Percentiles rank a stretch among this genome's conserved stretches.
Evolutionary conservation across 495 filamentous ascomycete species (phyloP).

Genomic region (Xylona heveae): DNA sequence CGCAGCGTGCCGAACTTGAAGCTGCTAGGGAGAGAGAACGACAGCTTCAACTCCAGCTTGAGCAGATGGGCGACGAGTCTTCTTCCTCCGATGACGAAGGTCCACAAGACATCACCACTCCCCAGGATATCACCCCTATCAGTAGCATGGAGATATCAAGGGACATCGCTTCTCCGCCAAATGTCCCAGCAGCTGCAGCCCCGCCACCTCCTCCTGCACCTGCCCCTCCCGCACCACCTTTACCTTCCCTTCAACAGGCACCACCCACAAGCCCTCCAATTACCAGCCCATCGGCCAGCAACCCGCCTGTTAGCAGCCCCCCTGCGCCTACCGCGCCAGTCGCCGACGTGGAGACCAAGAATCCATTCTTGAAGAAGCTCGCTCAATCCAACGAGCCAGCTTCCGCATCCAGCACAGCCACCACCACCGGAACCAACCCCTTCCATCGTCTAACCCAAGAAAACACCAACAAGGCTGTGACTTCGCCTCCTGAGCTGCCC

Average conservation of each 20-base stretch:
- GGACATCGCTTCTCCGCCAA: slow-evolving; percentile 8
- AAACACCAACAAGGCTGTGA: slow-evolving; percentile 17
- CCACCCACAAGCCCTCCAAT: slow-evolving; percentile 23
- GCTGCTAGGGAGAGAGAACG: slow-evolving; percentile 71
- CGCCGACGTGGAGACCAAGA: slow-evolving; percentile 20
- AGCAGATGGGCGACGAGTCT: slow-evolving; percentile 56
- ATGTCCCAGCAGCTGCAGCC: slow-evolving; percentile 12
- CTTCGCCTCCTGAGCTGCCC: slow-evolving; percentile 9
- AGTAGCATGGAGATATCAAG: slow-evolving; percentile 31
- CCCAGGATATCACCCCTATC: slow-evolving; percentile 64
- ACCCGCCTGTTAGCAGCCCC: slow-evolving; percentile 18
- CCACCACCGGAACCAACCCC: slow-evolving; percentile 49
- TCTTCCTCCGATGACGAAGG: slow-evolving; percentile 78
- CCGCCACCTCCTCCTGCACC: slow-evolving; percentile 13
- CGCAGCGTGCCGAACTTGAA: slow-evolving; percentile 82
- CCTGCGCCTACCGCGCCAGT: slow-evolving; percentile 20
- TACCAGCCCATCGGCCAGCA: slow-evolving; percentile 24
- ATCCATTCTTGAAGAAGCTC: slow-evolving; percentile 52
- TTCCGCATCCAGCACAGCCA: slow-evolving; percentile 10
- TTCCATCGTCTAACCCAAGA: slow-evolving; percentile 71
- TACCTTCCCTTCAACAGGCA: slow-evolving; percentile 20
- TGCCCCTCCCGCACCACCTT: slow-evolving; percentile 8
- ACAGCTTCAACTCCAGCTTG: slow-evolving; percentile 69
- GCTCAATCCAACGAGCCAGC: slow-evolving; percentile 20
- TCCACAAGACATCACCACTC: slow-evolving; percentile 47